Conservation (phyloP, 2,329 filamentous ascomycete species). For the Cladosporium sp. region DNA sequence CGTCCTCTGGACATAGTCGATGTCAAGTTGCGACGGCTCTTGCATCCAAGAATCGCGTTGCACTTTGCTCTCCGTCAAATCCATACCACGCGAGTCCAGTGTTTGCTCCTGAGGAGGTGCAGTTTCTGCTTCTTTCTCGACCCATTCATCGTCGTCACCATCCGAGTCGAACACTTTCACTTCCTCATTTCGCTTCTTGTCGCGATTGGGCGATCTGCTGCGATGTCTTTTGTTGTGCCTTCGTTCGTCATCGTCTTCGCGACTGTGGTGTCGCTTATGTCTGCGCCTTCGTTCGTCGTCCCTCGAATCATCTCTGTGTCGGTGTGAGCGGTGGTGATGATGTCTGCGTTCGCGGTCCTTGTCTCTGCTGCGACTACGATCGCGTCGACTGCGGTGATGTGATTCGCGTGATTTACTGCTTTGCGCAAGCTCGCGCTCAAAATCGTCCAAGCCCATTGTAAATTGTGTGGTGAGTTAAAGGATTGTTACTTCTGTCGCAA, state of each 20-base stretch:
- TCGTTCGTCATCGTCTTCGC: conserved; percentile 35
- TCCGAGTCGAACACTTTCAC: conserved; percentile 33
- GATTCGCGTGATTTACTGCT: conserved; percentile 49
- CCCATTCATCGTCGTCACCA: conserved; percentile 38
- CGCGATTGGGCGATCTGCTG: conserved; percentile 30
- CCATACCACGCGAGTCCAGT: conserved; percentile 40
- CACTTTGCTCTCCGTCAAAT: conserved; percentile 37
- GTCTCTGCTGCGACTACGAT: conserved; percentile 19
- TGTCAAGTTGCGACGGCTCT: conserved; percentile 71
- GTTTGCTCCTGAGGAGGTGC: conserved; percentile 40
- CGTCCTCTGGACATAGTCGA: conserved; percentile 71
- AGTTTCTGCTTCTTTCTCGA: conserved; percentile 41
- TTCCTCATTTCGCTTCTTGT: conserved; percentile 27
- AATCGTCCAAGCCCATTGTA: conserved; percentile 62
- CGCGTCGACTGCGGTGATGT: conserved; percentile 8
- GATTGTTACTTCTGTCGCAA: neutral
- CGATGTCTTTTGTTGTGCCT: conserved; percentile 26
- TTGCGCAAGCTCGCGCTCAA: conserved; percentile 70
- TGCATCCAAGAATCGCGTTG: conserved; percentile 94
- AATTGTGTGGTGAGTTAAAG: neutral
- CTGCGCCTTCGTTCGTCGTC: conserved; percentile 41
- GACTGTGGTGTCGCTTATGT: conserved; percentile 61
- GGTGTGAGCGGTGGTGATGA: conserved; percentile 41
- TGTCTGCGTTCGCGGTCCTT: conserved; percentile 34
- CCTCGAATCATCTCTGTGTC: conserved; percentile 37